Evolutionary conservation across 2,329 filamentous ascomycete genomes (phyloP).

Genomic region (Tolypocladium nubicola): DNA sequence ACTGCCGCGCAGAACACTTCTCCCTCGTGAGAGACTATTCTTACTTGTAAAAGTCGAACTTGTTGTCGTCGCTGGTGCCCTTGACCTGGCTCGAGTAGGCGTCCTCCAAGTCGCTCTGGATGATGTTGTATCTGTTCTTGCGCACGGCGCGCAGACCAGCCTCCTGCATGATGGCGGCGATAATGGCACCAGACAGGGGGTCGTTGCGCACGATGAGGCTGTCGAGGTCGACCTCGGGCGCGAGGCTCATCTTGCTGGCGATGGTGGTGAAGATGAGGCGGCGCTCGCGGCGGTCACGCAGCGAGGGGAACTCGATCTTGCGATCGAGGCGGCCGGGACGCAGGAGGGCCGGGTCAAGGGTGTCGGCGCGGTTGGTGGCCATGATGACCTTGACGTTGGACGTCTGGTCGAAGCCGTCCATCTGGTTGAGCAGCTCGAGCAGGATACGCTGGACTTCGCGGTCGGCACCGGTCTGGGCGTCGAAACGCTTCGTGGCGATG

Average conservation of each 20-base stretch:
- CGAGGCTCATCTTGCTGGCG: constrained; percentile 91
- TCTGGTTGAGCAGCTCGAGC: constrained; percentile 94
- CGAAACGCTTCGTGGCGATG: constrained; percentile 97
- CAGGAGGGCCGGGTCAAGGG: constrained; percentile 86
- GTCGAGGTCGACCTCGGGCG: constrained; percentile 92
- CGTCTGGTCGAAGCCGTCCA: constrained; percentile 99
- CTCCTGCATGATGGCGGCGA: constrained; percentile 99
- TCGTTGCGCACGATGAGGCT: constrained; percentile 95
- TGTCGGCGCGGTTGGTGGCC: constrained; percentile 98
- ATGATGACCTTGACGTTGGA: constrained; percentile 99
- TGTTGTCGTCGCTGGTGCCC: constrained; percentile 54
- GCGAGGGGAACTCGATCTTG: constrained; percentile 97
- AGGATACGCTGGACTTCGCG: constrained; percentile 98
- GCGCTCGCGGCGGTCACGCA: constrained; percentile 87
- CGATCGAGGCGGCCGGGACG: constrained; percentile 91
- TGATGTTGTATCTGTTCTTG: constrained; percentile 99
- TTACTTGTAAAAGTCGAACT: constrained; percentile 91
- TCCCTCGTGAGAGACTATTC: neutral
- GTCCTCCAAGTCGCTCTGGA: constrained; percentile 92
- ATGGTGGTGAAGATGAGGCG: constrained; percentile 97
- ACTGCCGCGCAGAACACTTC: neutral
- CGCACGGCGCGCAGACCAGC: constrained; percentile 86
- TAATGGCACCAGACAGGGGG: constrained; percentile 87
- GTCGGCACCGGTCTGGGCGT: constrained; percentile 95
- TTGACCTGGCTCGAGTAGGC: constrained; percentile 97